Percentiles rank a stretch among this genome's conserved stretches.
These are phyloP conservation scores for Priceomyces medius DNA, from an alignment of 805 yeast genomes.

Conservation along the genomic window DNA sequence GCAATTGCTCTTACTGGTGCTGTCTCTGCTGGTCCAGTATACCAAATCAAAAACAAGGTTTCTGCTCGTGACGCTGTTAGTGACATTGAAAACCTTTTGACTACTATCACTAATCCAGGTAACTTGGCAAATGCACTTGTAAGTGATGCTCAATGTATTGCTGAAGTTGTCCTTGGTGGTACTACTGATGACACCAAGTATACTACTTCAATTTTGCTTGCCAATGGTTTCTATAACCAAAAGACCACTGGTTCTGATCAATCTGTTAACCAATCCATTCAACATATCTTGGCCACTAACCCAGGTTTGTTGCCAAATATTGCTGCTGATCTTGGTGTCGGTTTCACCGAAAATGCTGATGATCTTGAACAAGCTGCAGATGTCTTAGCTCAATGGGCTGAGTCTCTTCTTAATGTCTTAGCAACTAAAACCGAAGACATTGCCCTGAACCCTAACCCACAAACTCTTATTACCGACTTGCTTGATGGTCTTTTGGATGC, in stretches of 20 bases:
- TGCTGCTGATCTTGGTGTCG: constrained; percentile 6
- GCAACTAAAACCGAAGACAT: neutral
- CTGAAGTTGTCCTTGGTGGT: constrained; percentile 7
- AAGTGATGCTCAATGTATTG: constrained; percentile 4
- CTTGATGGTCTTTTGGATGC: neutral
- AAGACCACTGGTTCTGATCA: constrained; percentile 1
- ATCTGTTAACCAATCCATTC: neutral
- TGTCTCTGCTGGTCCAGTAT: constrained; percentile 4
- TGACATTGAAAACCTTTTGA: constrained; percentile 3
- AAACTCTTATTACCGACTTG: neutral
- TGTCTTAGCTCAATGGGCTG: constrained; percentile 2
- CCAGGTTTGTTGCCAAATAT: constrained; percentile 6
- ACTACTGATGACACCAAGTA: constrained; percentile 1
- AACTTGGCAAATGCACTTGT: neutral
- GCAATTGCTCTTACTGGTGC: constrained; percentile 6
- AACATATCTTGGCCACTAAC: constrained; percentile 1
- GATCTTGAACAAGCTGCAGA: constrained; percentile 5
- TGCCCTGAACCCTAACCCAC: constrained; percentile 1
- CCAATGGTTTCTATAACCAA: constrained; percentile 8
- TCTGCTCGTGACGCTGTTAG: constrained; percentile 4
- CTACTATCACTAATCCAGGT: constrained; percentile 1
- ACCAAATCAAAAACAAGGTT: neutral
- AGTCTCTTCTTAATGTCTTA: constrained; percentile 3
- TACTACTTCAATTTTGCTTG: constrained; percentile 6
- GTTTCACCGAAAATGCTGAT: constrained; percentile 3